Base-by-base conservation (phyloP, 768 basidiomycete species). In the Cubamyces lactineus region DNA sequence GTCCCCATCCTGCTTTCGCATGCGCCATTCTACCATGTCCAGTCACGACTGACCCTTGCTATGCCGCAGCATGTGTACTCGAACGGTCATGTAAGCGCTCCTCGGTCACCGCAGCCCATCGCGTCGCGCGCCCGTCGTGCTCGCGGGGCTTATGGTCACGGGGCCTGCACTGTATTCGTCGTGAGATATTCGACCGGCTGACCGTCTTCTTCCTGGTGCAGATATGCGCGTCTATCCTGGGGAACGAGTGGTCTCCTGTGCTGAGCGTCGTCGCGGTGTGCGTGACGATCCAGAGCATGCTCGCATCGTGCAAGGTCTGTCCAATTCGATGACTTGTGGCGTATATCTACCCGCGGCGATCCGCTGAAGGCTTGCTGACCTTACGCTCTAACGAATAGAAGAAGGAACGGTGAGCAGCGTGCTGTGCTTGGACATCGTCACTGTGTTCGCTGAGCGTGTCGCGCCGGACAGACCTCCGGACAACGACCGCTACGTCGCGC, bases 191-290 rank as follows among this genome's bases (percentile, higher is more conserved):
- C 5, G n/a, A 13, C 23, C 6, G 23, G 9, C 23, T 23, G 46
- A 21, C 12, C 15, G 16, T 21, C 21, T 38, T 7, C 3, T 28
- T 38, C 28, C 3, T 28, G 28, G 17, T 34, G n/a, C 30, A 94
- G 89, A 94, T 95, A 67, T 95, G 93, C 70, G 92, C 91, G 9
- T 93, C 91, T 15, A 94, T 96, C 59, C 84, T 96, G 8, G 94
- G 92, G 26, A 89, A 83, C 67, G 93, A 94, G 66, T 94, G 92
- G 92, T 92, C 90, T 11, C 93, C 92, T 0, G 91, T 93, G n/a
- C 75, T 94, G 64, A 92, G 88, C 63, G 91, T 92, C 21, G 80
- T 87, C 26, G 83, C 91, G 2, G 85, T 94, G 45, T 94, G 91
- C 69, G 84, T 94, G 17, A 94, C 93, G 3, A 75, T 96, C 49